Evolutionary conservation across 2,329 filamentous ascomycete species (phyloP), one percentile per base, ranked within the genome.

Genomic region (Pseudogymnoascus sp.): DNA sequence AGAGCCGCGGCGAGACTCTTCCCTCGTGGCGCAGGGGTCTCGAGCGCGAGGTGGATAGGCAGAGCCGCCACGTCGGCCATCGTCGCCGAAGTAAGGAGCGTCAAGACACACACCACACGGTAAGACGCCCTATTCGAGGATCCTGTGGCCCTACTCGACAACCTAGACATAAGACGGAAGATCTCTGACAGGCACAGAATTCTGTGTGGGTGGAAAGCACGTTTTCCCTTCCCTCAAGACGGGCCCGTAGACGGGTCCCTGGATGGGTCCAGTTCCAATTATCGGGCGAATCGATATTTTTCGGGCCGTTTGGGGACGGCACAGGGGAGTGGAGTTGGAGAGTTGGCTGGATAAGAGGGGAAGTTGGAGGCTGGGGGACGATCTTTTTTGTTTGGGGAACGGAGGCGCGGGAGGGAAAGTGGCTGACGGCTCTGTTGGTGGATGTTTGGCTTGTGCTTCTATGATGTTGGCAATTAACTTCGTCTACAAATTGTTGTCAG

Each of bases 271-370:
- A 32, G 47, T 54, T 54, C 47, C 47, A 18, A 22, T 28, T 7
- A 22, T 28, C 22, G 41, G 41, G 41, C 7, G 7, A 28, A 47
- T 47, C 16, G 5, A 9, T 14, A 18, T 54, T 32, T 54, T 54
- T 54, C 47, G 47, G 47, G n/a, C 47, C 47, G 47, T 54, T 54
- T 54, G 16, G 47, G 47, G 47, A 54, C 25, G 47, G 47, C 25
- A 54, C 47, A 32, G 47, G n/a, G 28, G 28, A 6, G 8, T 32
- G 7, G 25, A 18, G 47, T 32, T 32, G 25, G 25, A 16, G 47
- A 54, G 47, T 54, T 54, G 47, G n/a, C 47, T 54, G 8, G 28
- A 9, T n/a, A 9, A 9, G 47, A 18, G 47, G 47, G 47, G 47
- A 18, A 54, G 25, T 32, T 54, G 43, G 43, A 54, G 43, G 4